Conservation (phyloP, 768 basidiomycete species). For the Lyophyllum decastes region DNA sequence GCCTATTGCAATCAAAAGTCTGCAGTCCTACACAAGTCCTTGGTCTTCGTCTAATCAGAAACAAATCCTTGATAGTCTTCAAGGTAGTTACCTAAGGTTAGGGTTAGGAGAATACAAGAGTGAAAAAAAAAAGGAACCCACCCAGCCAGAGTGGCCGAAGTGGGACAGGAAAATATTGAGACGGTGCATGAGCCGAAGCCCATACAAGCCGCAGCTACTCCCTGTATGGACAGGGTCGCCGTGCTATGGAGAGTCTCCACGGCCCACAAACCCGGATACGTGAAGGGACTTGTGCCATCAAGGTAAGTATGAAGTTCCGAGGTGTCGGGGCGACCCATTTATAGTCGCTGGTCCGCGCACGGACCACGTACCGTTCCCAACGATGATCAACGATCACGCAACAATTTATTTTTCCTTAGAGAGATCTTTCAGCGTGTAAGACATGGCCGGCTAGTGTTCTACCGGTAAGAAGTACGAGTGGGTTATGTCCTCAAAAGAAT, state of each 20-base stretch:
- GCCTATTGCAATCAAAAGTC: no score
- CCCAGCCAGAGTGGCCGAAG: conserved; percentile 53
- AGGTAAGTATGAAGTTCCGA: conserved; percentile 58
- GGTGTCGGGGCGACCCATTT: background rate
- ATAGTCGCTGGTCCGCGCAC: conserved; percentile 8
- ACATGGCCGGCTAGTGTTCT: no score
- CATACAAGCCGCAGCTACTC: conserved; percentile 55
- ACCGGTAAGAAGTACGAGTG: no score
- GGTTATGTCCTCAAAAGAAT: no score
- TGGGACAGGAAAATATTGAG: conserved; percentile 66
- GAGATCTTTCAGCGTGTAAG: no score
- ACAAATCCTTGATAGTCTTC: no score
- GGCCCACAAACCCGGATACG: conserved; percentile 56
- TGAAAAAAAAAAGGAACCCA: conserved; percentile 47
- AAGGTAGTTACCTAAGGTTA: background rate
- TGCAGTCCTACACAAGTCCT: no score
- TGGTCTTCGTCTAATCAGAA: no score
- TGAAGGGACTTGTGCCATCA: conserved; percentile 65
- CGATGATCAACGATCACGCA: background rate
- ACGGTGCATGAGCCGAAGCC: conserved; percentile 66
- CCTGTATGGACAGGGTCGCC: conserved; percentile 72
- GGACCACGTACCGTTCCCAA: conserved; percentile 8
- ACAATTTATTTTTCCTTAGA: no score
- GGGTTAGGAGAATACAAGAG: conserved; percentile 6
- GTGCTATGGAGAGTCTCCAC: conserved; percentile 65